phyloP scores from a whole-genome alignment of 768 basidiomycete species.

The Pisolithus microcarpus region DNA sequence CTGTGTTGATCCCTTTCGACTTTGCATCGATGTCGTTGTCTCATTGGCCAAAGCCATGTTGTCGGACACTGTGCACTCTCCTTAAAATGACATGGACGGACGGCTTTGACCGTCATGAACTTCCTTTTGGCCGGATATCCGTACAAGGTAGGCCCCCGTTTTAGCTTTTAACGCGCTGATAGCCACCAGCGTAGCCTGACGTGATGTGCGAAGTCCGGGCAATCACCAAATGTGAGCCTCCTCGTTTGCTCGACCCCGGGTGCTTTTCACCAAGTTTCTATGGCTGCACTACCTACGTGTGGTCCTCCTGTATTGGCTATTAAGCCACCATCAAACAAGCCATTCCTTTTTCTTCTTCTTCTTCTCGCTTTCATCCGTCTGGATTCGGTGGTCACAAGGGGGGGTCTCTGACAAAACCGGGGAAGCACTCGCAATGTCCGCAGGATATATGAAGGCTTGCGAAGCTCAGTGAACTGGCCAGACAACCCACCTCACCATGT shows the following conservation, averaged over 20 bases:
- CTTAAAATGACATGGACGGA: too few species aligned
- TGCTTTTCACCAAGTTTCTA: constrained; percentile 5
- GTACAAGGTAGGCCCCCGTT: constrained; percentile 18
- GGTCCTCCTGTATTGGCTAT: constrained; percentile 27
- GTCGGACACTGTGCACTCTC: not conserved
- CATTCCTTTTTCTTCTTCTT: constrained; percentile 25
- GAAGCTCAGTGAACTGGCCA: not conserved
- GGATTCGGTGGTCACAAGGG: constrained; percentile 41
- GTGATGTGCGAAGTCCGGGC: constrained; percentile 3
- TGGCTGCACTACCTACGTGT: constrained; percentile 8
- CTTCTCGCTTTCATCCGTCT: constrained; percentile 42
- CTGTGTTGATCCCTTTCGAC: constrained; percentile 7
- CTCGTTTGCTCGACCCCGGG: constrained; percentile 8
- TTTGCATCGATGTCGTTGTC: not conserved
- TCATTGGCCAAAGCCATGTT: not conserved
- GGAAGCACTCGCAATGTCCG: constrained; percentile 11
- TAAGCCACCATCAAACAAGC: constrained; percentile 44
- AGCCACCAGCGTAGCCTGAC: constrained; percentile 6
- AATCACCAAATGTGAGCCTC: constrained; percentile 1
- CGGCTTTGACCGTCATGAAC: not conserved
- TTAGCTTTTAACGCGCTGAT: constrained; percentile 23
- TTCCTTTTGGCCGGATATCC: not conserved
- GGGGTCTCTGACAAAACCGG: constrained; percentile 17
- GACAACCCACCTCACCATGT: constrained; percentile 19
- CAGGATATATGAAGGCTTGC: constrained; percentile 25